Percentiles rank a stretch among this genome's conserved stretches.
Conservation (phyloP, 495 filamentous ascomycete genomes). For the Mytilinidion resinicola region DNA sequence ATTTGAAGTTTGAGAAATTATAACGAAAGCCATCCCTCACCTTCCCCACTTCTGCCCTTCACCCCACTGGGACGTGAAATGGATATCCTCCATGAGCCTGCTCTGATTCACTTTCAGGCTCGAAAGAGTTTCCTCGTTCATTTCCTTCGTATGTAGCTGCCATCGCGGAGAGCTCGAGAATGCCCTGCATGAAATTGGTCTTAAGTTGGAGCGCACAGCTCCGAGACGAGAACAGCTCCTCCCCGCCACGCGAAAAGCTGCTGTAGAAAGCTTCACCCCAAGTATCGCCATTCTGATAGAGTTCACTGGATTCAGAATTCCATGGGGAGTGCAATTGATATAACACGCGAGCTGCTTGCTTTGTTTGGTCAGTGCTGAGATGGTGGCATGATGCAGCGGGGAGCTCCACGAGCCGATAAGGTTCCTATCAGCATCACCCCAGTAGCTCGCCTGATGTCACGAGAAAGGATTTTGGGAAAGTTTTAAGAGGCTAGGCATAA, state of each 20-base stretch:
- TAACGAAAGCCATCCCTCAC: conserved; percentile 39
- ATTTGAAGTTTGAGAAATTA: background rate
- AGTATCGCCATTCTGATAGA: background rate
- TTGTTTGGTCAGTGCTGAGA: too few relatives aligned
- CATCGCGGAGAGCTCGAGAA: conserved; percentile 23
- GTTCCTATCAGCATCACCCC: too few relatives aligned
- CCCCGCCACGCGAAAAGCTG: background rate
- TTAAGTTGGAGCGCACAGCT: background rate
- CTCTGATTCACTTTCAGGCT: conserved; percentile 52
- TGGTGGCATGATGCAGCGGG: too few relatives aligned
- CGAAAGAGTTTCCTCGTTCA: conserved; percentile 30
- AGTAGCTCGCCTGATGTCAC: too few relatives aligned
- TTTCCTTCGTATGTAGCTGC: conserved; percentile 31
- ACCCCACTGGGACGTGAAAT: conserved; percentile 63
- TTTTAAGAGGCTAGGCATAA: too few relatives aligned
- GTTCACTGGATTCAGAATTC: too few relatives aligned
- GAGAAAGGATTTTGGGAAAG: too few relatives aligned
- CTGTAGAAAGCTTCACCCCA: conserved; percentile 1
- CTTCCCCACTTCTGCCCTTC: conserved; percentile 57
- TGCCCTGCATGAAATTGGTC: background rate
- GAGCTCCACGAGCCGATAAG: too few relatives aligned
- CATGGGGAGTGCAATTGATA: too few relatives aligned
- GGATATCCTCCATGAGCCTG: conserved; percentile 55
- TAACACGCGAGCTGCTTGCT: too few relatives aligned
- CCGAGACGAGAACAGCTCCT: background rate